Base-by-base conservation (phyloP, 2,329 filamentous ascomycete species). In the Fusarium nelsonii region DNA sequence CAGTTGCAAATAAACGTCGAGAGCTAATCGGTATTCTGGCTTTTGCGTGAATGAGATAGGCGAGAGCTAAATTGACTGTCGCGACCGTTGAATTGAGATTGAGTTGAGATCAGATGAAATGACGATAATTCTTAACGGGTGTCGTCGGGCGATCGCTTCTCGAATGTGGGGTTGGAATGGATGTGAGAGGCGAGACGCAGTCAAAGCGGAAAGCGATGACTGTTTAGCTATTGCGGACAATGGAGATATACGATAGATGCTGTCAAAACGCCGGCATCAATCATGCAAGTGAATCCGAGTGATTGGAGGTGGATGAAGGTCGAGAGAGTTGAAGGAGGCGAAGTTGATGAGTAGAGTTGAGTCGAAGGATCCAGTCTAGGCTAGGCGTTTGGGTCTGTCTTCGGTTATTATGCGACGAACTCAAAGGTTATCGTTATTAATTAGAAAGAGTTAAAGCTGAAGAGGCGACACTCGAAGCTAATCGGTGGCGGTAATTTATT, bases 111-210 rank as follows among this genome's bases (percentile, higher is more conserved):
- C 23, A 23, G 23, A 50, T 48, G 49, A 37, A 40, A 20, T 58
- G 43, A 40, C 34, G 40, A 37, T 46, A 33, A 49, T 68, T 52
- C 49, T 51, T 62, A 48, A 54, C 46, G 46, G 61, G 49, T 63
- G 55, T 70, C 50, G 52, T 68, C 58, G 67, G 67, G 41, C 54
- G 62, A 70, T 70, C 50, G 51, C 45, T 49, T 70, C 49, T 37
- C 48, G 49, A 43, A 57, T 62, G 54, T 64, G 63, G 59, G 64
- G 59, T 68, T 60, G 63, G 65, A 61, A 71, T 63, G 54, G 55
- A 49, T 30, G 30, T 30, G 20, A 45, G 50, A 55, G 46, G 37
- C 33, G 57, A 69, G 67, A 67, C 58, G 58, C 56, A 63, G 62
- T 20, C 45, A 59, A 34, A 16, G 44, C 33, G 43, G 49, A 66